Conservation (phyloP, 2,329 filamentous ascomycete species). For the Hypocreales sp. region DNA sequence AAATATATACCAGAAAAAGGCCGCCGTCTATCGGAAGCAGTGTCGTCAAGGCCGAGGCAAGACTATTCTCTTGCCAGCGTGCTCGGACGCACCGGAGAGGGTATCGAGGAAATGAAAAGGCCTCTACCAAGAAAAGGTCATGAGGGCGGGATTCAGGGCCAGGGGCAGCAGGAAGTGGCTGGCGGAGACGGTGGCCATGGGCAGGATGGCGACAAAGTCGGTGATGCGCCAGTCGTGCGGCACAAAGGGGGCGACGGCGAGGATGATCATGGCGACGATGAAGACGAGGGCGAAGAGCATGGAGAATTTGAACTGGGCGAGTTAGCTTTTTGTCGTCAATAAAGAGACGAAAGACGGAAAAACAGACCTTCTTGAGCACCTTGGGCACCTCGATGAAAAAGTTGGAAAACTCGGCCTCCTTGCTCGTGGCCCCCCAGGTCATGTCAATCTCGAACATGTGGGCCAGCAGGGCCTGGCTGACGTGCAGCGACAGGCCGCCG, state of each 20-base stretch:
- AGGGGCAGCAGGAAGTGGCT: conserved; percentile 59
- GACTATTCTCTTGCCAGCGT: too few species aligned
- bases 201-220: conserved; percentile 61
- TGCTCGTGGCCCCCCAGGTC: conserved; percentile 72
- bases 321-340: conserved; percentile 7
- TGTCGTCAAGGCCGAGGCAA: too few species aligned
- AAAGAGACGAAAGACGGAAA: conserved; percentile 12
- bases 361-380: conserved; percentile 59
- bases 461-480: conserved; percentile 62
- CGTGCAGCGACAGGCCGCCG: conserved; percentile 65
- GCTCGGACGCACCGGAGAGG: too few species aligned
- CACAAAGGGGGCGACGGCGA: conserved; percentile 48
- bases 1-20: too few species aligned
- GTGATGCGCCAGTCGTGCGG: conserved; percentile 51
- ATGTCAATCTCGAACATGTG: conserved; percentile 82
- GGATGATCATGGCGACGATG: conserved; percentile 46
- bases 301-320: conserved; percentile 50
- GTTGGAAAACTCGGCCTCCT: conserved; percentile 67
- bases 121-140: conserved; percentile 60
- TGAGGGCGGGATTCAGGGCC: conserved; percentile 62
- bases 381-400: conserved; percentile 77
- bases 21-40: too few species aligned
- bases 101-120: too few species aligned
- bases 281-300: conserved; percentile 45
- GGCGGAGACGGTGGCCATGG: conserved; percentile 54